Percentiles rank a stretch among this genome's conserved stretches.
Evolutionary conservation across 208 protist species (phyloP).

Genomic region (Leishmania gerbilli): DNA sequence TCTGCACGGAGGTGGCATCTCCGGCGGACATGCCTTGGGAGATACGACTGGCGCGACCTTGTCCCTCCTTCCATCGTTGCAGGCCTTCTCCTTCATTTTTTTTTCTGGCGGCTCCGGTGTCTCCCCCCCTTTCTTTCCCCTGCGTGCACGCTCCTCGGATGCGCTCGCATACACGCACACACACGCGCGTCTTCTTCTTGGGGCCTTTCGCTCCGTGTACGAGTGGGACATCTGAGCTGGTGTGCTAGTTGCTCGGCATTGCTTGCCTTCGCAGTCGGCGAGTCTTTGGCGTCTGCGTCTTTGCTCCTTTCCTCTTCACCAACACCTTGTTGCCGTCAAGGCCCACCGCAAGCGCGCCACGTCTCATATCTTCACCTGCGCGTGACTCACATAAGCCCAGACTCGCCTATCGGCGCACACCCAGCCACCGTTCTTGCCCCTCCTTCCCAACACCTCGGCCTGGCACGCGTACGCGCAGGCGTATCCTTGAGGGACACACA

Average conservation of each 20-base stretch:
- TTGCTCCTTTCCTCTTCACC: neutral
- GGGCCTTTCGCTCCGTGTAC: neutral
- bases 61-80: neutral
- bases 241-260: neutral
- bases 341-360: neutral
- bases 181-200: neutral
- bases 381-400: no score
- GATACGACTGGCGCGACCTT: neutral
- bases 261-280: neutral
- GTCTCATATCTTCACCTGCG: neutral
- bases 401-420: neutral
- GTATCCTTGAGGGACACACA: neutral
- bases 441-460: neutral
- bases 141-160: neutral
- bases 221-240: neutral
- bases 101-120: neutral
- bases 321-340: no score
- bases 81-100: neutral
- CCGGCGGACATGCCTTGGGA: neutral
- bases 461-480: neutral
- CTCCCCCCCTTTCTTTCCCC: no score
- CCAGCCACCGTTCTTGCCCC: neutral
- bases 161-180: neutral
- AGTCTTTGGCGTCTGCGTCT: neutral
- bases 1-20: neutral